A percentile compares a stretch with the other conserved stretches of the same genome.
These are phyloP conservation scores for Niveomyces coronatus DNA, from an alignment of 2,329 filamentous ascomycete species.

Conservation along the genomic window DNA sequence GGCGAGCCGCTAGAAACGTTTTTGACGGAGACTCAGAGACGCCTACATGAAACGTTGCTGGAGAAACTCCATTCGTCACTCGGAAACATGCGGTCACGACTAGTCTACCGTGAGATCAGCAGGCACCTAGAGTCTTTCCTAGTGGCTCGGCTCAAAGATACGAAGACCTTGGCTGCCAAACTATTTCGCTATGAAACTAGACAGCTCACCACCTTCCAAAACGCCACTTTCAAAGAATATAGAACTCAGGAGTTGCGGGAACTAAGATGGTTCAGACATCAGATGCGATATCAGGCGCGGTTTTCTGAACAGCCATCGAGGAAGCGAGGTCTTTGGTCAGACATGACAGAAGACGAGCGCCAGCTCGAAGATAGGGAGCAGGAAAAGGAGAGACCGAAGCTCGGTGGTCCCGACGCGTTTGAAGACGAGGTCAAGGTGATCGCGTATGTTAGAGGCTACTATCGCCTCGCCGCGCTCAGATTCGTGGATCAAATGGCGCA, in stretches of 20 bases:
- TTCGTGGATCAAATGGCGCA: slow-evolving; percentile 49
- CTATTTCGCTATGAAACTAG: slow-evolving; percentile 43
- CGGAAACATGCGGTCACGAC: slow-evolving; percentile 32
- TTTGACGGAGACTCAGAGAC: slow-evolving; percentile 34
- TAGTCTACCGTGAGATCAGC: slow-evolving; percentile 39
- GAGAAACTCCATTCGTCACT: slow-evolving; percentile 38
- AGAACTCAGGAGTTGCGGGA: slow-evolving; percentile 34
- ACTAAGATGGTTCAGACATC: slow-evolving; percentile 37
- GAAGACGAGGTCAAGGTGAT: slow-evolving; percentile 50
- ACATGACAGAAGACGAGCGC: slow-evolving; percentile 39
- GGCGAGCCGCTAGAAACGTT: slow-evolving; percentile 38
- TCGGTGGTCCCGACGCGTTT: slow-evolving; percentile 51
- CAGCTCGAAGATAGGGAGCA: slow-evolving; percentile 32
- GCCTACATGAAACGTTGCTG: slow-evolving; percentile 37
- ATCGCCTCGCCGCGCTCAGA: slow-evolving; percentile 52
- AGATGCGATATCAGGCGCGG: slow-evolving; percentile 35
- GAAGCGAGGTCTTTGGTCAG: slow-evolving; percentile 29
- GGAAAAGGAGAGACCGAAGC: slow-evolving; percentile 30
- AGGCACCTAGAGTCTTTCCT: slow-evolving; percentile 36
- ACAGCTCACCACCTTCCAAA: slow-evolving; percentile 48
- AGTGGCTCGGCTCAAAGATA: slow-evolving; percentile 24
- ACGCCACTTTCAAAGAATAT: slow-evolving; percentile 35
- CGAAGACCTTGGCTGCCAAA: slow-evolving; percentile 28
- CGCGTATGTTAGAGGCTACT: slow-evolving; percentile 56
- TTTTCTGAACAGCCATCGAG: slow-evolving; percentile 20